A percentile compares a stretch with the other conserved stretches of the same genome.
phyloP scores from a whole-genome alignment of 2,329 filamentous ascomycete species.

The Neospermospora avenae region DNA sequence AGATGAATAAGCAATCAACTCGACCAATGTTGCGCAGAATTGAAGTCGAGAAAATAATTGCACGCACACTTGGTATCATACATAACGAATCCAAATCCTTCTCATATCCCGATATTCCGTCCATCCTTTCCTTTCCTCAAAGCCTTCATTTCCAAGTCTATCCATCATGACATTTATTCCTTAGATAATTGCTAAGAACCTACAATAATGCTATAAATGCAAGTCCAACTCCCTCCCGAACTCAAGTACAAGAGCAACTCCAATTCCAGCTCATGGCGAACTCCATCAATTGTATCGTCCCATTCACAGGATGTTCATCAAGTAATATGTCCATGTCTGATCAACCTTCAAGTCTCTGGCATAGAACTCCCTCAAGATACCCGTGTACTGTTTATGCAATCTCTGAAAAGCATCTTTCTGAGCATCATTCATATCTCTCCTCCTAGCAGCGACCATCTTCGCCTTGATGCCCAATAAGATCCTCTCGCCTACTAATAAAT shows the following conservation, averaged over 20 bases:
- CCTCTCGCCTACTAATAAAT: conserved; percentile 16
- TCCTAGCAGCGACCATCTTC: conserved; percentile 8
- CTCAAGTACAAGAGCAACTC: background rate
- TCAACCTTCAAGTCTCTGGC: conserved; percentile 12
- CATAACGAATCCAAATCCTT: background rate
- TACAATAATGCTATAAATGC: too few relatives aligned
- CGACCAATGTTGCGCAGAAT: background rate
- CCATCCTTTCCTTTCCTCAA: background rate
- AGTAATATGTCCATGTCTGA: conserved; percentile 12
- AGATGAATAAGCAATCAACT: background rate
- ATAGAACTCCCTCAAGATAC: conserved; percentile 16
- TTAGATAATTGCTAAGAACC: background rate
- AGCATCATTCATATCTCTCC: background rate
- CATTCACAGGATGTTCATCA: conserved; percentile 6
- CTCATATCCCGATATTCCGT: background rate
- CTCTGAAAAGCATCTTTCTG: background rate
- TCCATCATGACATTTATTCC: background rate
- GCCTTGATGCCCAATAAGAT: conserved; percentile 11
- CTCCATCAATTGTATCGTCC: background rate
- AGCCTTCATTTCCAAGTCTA: background rate
- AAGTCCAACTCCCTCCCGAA: background rate
- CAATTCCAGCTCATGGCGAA: background rate
- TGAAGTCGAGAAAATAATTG: background rate
- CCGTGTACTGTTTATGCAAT: conserved; percentile 11
- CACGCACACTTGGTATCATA: background rate